Base-by-base conservation (phyloP, 2,329 filamentous ascomycete genomes). In the Incumbomyces lentus region DNA sequence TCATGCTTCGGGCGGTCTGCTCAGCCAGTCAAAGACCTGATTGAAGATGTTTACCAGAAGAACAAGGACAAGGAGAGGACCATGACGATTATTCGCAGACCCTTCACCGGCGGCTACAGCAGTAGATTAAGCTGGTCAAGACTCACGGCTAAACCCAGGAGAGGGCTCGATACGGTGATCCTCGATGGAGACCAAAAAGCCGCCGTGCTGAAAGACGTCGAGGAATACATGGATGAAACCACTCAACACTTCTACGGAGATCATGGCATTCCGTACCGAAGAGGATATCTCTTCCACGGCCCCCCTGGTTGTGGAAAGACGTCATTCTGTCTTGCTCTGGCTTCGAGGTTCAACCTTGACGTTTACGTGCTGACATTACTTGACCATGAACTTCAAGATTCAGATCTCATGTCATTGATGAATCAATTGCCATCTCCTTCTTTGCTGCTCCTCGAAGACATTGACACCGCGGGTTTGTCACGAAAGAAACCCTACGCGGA, bases 281-380 rank as follows among this genome's bases (percentile, higher is more conserved):
- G 86, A 26, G 86, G 86, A 0, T 90, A 89, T 56, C 72, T 92
- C 0, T 85, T 92, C 56, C 74, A 87, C 55, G 44, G 44, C n/a
- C 83, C 83, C 0, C 83, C 83, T 0, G 84, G 84, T 0, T 86
- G 81, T 0, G 84, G 84, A 16, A 88, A 88, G 64, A 84, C 80
- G 0, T 81, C 75, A 13, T 72, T 85, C 18, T 80, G 76, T 0
- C 79, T 84, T 57, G 80, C 80, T 0, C 64, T 84, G 7, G 80
- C 81, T 0, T 79, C 79, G 1, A 70, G 80, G 1, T 82, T 85
- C 52, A 76, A 78, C 1, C 70, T 85, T 1, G 76, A 83, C 52
- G 81, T 85, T 33, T 81, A 81, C 57, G 75, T 81, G 38, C 73
- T 85, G 40, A 75, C 70, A 1, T 65, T 82, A 6, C 69, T 78